Base-by-base conservation (phyloP, 2,329 filamentous ascomycete genomes). In the Sporothrix dimorphospora region DNA sequence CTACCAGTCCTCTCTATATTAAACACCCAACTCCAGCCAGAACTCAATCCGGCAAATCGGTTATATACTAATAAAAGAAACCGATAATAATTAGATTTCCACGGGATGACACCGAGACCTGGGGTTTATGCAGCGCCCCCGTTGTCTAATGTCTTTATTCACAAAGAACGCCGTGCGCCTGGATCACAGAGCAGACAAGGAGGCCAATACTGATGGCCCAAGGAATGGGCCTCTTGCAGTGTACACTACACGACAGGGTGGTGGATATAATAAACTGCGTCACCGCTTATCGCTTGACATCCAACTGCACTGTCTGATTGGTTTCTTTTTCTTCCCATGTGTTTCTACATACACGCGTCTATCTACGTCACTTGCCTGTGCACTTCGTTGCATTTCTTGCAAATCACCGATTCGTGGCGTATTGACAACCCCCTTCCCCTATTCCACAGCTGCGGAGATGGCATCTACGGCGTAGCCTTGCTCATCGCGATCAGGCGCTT, bases 401-500 rank as follows among this genome's bases (percentile, higher is more conserved):
- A 59, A 59, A 40, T 12, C 2, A 19, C 8, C 38, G 30, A 59
- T 16, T 21, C 12, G 16, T 16, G 14, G 19, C 3, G 5, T 7
- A 12, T 45, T 16, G 40, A 24, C 21, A 40, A 0, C 9, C 24
- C 47, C 40, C 21, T 9, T 45, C 1, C 4, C 21, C 38, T n/a
- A 27, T 11, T 66, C 40, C 16, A 47, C 12, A 24, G 14, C 40
- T 24, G 57, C n/a, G 7, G 12, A 34, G 19, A 51, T 30, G 42
- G 7, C 30, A 42, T 21, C 16, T 57, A 72, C 69, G 67, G 72
- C 0, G 91, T 90, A 19, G 93, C 88, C 1, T 94, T 94, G 0
- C 94, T 92, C 9, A 98, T 85, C 7, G 95, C 91, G 7, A 98
- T 79, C 45, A 73, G 47, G 7, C 72, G 72, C 72, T 73, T 73